Evolutionary conservation across 2,329 filamentous ascomycete species (phyloP).

Genomic region (Penicillium sp.): DNA sequence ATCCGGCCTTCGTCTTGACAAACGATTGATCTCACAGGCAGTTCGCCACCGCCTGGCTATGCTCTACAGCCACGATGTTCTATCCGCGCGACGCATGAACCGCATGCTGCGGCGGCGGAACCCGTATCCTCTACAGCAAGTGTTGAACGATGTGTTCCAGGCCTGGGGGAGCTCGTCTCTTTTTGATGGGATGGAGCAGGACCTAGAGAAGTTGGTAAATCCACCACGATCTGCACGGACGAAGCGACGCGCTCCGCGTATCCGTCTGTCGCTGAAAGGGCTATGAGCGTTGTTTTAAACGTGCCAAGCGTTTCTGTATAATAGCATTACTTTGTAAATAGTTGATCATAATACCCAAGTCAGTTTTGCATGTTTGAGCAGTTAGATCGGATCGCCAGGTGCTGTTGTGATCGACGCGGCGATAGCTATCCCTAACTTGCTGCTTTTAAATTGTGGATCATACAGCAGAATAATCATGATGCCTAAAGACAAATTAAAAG

Average conservation of each 20-base stretch:
- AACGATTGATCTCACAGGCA: conserved; percentile 29
- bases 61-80: conserved; percentile 33
- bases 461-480: neutral
- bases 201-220: conserved; percentile 25
- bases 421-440: neutral
- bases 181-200: conserved; percentile 26
- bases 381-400: neutral
- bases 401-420: neutral
- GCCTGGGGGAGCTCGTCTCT: conserved; percentile 35
- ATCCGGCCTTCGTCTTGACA: conserved; percentile 35
- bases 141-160: conserved; percentile 33
- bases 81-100: conserved; percentile 34
- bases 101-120: conserved; percentile 37
- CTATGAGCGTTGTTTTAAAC: neutral
- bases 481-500: neutral
- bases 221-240: conserved; percentile 17
- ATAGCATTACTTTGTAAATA: conserved; percentile 10
- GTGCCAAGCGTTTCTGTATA: conserved; percentile 3
- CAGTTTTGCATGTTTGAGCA: neutral
- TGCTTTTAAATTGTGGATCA: neutral
- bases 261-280: conserved; percentile 10
- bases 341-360: conserved; percentile 8
- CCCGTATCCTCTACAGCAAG: conserved; percentile 31
- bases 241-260: conserved; percentile 7
- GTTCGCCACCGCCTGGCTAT: conserved; percentile 38